Evolutionary conservation across 1,139 yeast genomes (phyloP).

Genomic region (Lipomyces yarrowii): DNA sequence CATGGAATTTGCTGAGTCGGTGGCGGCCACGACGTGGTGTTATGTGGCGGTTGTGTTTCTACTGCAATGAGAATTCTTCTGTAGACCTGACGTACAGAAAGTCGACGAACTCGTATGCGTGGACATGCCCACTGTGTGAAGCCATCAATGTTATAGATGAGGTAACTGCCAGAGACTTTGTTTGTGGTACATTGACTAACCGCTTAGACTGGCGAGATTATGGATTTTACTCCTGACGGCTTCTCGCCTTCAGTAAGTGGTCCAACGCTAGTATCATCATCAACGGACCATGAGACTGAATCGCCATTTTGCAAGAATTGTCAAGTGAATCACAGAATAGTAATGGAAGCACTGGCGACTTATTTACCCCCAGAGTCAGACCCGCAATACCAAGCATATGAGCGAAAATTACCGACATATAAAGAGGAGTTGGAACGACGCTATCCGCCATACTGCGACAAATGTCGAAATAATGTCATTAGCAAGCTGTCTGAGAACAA

Average conservation of each 20-base stretch:
- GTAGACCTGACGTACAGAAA: background rate
- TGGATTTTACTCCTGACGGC: slow-evolving; percentile 18
- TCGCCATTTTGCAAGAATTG: slow-evolving; percentile 27
- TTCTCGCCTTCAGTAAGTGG: background rate
- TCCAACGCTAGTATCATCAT: background rate
- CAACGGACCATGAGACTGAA: slow-evolving; percentile 1
- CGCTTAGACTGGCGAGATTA: slow-evolving; percentile 17
- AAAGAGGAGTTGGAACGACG: slow-evolving; percentile 21
- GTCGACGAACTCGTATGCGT: slow-evolving; percentile 5
- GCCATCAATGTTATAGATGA: slow-evolving; percentile 23
- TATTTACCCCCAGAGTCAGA: slow-evolving; percentile 23
- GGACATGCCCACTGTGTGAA: slow-evolving; percentile 26
- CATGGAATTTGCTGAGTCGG: background rate
- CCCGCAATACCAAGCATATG: slow-evolving; percentile 6
- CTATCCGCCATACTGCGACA: slow-evolving; percentile 25
- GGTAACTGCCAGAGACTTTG: slow-evolving; percentile 1
- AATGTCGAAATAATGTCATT: slow-evolving; percentile 9
- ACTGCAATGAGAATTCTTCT: slow-evolving; percentile 15
- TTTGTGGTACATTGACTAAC: background rate
- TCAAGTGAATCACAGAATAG: slow-evolving; percentile 20
- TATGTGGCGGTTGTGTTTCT: slow-evolving; percentile 24
- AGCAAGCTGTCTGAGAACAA: slow-evolving; percentile 14
- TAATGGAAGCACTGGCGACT: slow-evolving; percentile 19
- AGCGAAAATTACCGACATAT: slow-evolving; percentile 9
- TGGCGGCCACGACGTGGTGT: background rate